Base-by-base conservation (phyloP, 257 asterid species). In the Gentiana macrophylla region DNA sequence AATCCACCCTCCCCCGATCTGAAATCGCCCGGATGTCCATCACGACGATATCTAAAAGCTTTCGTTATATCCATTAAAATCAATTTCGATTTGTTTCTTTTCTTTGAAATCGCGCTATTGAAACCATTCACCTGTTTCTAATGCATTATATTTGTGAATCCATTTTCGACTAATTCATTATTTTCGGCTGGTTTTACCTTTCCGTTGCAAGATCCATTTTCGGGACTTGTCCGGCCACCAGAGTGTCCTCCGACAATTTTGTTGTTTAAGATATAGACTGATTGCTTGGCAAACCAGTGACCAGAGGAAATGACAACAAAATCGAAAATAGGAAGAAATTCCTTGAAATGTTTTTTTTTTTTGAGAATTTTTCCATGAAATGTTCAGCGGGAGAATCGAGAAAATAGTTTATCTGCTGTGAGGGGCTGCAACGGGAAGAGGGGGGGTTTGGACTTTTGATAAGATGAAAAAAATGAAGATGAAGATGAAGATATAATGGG, bases 1-100 rank as follows among this genome's bases (percentile, higher is more conserved):
- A 15, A 15, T 15, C 24, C 24, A 15, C 24, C 24, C 24, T 15
- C 24, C 24, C 24, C 24, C 24, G 24, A 15, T 52, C 95, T 74
- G 66, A 81, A 88, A 0, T 95, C 97, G 36, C 98, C 98, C 0
- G 98, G 98, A 72, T 92, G 98, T 52, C 98, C 98, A 64, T 92
- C 98, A 46, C 67, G 97, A 41, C 98, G 84, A 63, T 85, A 83
- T 0, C 79, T 76, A 64, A 83, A 92, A 49, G 76, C 78, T 57
- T 73, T 63, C 1, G 99, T 88, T 46, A 92, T 80, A 56, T 88
- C 99, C 99, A 92, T 77, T 50, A 92, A 58, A 59, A 63, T 76
- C 71, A 81, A 1, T 50, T 64, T 81, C 0, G 99, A 92, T 55
- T 77, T 80, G 66, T 92, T 92, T 0, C 68, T 78, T 76, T 61